phyloP scores from a whole-genome alignment of 805 yeast species.

The Candida michaelii region DNA sequence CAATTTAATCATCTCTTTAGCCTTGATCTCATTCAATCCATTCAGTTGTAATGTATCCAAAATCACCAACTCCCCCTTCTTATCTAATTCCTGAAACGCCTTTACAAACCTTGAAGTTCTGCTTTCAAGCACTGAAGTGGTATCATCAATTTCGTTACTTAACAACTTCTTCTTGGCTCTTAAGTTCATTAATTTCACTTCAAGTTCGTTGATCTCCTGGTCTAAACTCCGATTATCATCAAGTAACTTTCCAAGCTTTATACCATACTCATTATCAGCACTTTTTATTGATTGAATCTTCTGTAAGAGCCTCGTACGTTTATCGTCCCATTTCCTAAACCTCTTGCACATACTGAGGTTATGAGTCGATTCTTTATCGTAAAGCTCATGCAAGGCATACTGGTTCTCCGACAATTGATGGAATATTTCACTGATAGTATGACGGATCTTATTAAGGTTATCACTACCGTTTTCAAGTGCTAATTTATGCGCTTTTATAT shows the following conservation, averaged over 20 bases:
- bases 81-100: conserved; percentile 38
- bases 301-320: conserved; percentile 30
- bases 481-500: conserved; percentile 9
- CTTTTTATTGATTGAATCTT: conserved; percentile 42
- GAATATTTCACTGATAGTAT: conserved; percentile 25
- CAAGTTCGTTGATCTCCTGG: conserved; percentile 38
- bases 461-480: conserved; percentile 35
- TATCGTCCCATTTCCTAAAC: conserved; percentile 43
- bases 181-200: conserved; percentile 31
- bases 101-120: conserved; percentile 45
- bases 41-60: conserved; percentile 23
- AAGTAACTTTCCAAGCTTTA: conserved; percentile 36
- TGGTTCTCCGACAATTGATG: conserved; percentile 43
- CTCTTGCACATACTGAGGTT: conserved; percentile 24
- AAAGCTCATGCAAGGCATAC: conserved; percentile 47
- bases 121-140: conserved; percentile 52
- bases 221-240: conserved; percentile 33
- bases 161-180: conserved; percentile 34
- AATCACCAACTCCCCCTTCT: conserved; percentile 36
- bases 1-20: conserved; percentile 16
- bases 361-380: conserved; percentile 34
- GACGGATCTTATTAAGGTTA: conserved; percentile 28
- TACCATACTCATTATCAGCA: conserved; percentile 41
- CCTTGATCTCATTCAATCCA: conserved; percentile 22
- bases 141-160: conserved; percentile 39